Evolutionary conservation across 179 eudicot species (phyloP).

Genomic region (Pouteria campechiana): DNA sequence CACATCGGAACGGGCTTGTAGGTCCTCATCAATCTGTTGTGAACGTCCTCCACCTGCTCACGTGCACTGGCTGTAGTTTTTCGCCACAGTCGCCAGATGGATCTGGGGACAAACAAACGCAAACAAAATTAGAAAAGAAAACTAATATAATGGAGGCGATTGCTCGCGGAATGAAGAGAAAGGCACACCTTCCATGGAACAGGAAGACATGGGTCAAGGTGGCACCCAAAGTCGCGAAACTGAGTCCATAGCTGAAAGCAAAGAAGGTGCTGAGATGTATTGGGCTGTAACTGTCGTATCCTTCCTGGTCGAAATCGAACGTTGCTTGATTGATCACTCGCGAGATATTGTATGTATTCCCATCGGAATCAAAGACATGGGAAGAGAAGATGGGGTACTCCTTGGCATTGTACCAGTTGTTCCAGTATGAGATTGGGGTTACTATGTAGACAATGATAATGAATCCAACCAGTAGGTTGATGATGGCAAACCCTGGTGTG

Average conservation of each 20-base stretch:
- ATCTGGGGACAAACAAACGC: constrained; percentile 9
- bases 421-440: constrained; percentile 38
- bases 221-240: constrained; percentile 41
- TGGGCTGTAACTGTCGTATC: constrained; percentile 35
- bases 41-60: constrained; percentile 42
- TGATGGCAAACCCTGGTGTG: constrained; percentile 65
- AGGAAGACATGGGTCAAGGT: constrained; percentile 41
- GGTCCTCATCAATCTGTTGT: constrained; percentile 52
- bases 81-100: constrained; percentile 24
- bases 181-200: constrained; percentile 63
- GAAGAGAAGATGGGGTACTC: constrained; percentile 47
- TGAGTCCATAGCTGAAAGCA: constrained; percentile 35
- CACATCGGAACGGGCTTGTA: constrained; percentile 65
- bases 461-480: constrained; percentile 39
- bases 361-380: constrained; percentile 23
- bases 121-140: neutral
- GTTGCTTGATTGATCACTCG: constrained; percentile 23
- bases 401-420: constrained; percentile 35
- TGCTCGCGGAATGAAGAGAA: no score
- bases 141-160: no score
- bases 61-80: constrained; percentile 24
- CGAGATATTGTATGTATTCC: constrained; percentile 26
- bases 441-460: constrained; percentile 31
- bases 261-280: constrained; percentile 36
- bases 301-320: constrained; percentile 35